These are phyloP conservation scores for Evansstolkia leycettana DNA, from an alignment of 495 filamentous ascomycete genomes.

Conservation along the genomic window DNA sequence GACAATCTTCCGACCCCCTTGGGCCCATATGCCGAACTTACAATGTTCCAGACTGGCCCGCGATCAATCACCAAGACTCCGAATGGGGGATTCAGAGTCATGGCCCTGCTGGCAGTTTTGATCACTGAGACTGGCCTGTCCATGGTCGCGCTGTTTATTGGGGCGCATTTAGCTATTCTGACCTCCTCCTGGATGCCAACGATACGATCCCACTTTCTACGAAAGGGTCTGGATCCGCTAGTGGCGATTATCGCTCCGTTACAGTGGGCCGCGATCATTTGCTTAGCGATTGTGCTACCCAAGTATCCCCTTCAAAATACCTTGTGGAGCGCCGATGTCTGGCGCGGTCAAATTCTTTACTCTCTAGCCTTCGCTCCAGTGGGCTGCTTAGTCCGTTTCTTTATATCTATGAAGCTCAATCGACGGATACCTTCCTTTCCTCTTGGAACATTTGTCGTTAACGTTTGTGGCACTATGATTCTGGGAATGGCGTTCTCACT, in stretches of 20 bases:
- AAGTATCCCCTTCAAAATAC: constrained; percentile 28
- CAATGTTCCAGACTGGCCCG: constrained; percentile 28
- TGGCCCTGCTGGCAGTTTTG: constrained; percentile 54
- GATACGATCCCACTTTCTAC: too few relatives aligned
- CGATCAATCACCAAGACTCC: constrained; percentile 5
- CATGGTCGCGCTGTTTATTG: constrained; percentile 50
- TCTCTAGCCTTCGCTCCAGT: constrained; percentile 64
- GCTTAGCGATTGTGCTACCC: constrained; percentile 54
- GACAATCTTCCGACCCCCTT: constrained; percentile 44
- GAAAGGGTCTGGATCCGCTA: constrained; percentile 46
- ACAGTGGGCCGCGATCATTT: constrained; percentile 55
- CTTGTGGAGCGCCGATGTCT: constrained; percentile 31
- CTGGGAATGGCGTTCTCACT: constrained; percentile 31
- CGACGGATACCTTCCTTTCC: constrained; percentile 40
- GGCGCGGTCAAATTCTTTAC: constrained; percentile 58
- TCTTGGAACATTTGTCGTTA: constrained; percentile 67
- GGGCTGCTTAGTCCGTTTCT: constrained; percentile 60
- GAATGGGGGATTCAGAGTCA: constrained; percentile 58
- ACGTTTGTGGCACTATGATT: constrained; percentile 52
- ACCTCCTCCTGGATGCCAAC: constrained; percentile 34
- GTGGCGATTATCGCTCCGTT: constrained; percentile 44
- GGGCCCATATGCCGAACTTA: constrained; percentile 5
- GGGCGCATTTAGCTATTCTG: constrained; percentile 56
- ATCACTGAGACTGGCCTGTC: constrained; percentile 52
- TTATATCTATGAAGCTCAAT: constrained; percentile 52